Percentiles rank a stretch among this genome's conserved stretches.
Conservation (phyloP, 2,329 filamentous ascomycete genomes). For the Claviceps capensis region DNA sequence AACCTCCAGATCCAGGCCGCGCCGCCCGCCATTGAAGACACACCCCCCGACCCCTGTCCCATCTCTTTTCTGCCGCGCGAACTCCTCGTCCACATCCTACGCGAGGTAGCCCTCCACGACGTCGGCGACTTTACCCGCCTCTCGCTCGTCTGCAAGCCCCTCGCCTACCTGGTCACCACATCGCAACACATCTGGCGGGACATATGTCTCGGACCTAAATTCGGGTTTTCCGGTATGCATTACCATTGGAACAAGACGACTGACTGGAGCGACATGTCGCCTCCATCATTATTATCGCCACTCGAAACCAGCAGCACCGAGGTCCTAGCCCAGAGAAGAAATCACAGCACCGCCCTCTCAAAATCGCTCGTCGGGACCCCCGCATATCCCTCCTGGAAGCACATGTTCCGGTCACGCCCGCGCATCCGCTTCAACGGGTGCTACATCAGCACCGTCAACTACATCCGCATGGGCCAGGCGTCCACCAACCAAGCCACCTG, state of each 20-base stretch:
- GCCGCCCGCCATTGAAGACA: constrained; percentile 56
- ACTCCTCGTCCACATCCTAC: constrained; percentile 67
- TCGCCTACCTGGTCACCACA: constrained; percentile 72
- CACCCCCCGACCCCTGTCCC: constrained; percentile 62
- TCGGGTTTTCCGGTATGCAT: constrained; percentile 74
- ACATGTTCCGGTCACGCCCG: constrained; percentile 70
- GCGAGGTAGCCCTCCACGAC: constrained; percentile 58
- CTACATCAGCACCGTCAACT: constrained; percentile 96
- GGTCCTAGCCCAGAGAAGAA: constrained; percentile 14
- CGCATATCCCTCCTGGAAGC: constrained; percentile 40
- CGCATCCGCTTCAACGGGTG: constrained; percentile 87
- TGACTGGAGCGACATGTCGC: constrained; percentile 32
- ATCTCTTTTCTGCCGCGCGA: constrained; percentile 70
- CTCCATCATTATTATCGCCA: background rate
- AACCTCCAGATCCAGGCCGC: constrained; percentile 52
- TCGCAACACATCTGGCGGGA: constrained; percentile 81
- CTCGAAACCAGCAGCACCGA: background rate
- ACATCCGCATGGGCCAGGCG: constrained; percentile 68
- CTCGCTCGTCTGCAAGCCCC: constrained; percentile 69
- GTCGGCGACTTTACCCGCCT: constrained; percentile 64
- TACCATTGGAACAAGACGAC: constrained; percentile 58
- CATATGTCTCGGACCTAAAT: constrained; percentile 53
- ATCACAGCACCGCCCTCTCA: constrained; percentile 23
- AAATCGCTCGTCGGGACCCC: constrained; percentile 25
- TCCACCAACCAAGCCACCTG: constrained; percentile 60